These are phyloP conservation scores for Catunica adiposa DNA, from an alignment of 2,329 filamentous ascomycete species.

Conservation along the genomic window DNA sequence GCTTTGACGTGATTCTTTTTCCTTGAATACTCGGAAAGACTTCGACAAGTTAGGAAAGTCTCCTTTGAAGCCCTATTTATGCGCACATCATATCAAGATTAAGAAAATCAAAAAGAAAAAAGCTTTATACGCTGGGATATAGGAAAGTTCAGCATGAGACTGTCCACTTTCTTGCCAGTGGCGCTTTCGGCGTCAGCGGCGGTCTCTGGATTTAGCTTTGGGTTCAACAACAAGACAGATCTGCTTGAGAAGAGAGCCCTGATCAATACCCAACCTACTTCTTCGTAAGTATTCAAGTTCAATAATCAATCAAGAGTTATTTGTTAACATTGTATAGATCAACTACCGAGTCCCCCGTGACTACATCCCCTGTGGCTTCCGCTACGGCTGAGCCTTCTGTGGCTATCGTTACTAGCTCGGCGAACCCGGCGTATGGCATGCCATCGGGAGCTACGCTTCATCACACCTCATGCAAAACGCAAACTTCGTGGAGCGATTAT, in stretches of 20 bases:
- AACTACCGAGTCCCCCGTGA: background rate
- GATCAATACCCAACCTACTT: background rate
- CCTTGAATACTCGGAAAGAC: no score
- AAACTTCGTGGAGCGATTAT: background rate
- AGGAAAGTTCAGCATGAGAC: background rate
- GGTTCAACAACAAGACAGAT: background rate
- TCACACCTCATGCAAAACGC: slow-evolving; percentile 6
- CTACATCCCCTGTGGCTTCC: background rate
- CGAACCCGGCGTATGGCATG: background rate
- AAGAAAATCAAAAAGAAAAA: background rate
- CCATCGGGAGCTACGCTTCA: slow-evolving; percentile 2
- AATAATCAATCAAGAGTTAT: no score
- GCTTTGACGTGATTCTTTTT: no score
- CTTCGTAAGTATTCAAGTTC: no score
- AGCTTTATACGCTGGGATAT: background rate
- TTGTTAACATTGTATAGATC: no score
- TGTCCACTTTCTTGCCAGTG: background rate
- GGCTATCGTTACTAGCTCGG: background rate
- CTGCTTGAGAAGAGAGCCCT: background rate
- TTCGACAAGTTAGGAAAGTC: no score
- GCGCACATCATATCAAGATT: background rate
- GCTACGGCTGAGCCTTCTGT: background rate
- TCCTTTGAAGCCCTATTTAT: no score
- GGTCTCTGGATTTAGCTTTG: background rate
- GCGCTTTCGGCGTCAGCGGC: background rate